Conservation (phyloP, 2,329 filamentous ascomycete genomes). For the Aspergillus transmontanensis region DNA sequence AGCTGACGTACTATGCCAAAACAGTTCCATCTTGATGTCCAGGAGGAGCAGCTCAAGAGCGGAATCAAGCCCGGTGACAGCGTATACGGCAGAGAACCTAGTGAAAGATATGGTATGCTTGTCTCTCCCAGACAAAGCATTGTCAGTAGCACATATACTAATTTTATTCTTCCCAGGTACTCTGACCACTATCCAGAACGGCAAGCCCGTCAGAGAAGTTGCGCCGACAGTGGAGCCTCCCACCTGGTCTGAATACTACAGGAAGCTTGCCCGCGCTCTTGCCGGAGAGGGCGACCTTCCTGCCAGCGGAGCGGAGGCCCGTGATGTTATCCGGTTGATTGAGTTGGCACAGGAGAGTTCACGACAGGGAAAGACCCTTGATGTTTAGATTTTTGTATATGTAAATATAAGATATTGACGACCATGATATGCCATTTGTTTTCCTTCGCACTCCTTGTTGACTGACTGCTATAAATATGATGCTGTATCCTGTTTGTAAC, state of each 20-base stretch:
- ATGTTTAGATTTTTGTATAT: conserved; percentile 26
- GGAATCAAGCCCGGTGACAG: conserved; percentile 64
- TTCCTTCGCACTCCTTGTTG: not conserved
- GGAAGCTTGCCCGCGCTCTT: conserved; percentile 55
- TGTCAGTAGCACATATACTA: not conserved
- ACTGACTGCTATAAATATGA: not conserved
- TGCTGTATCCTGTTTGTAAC: not conserved
- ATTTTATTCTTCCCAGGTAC: conserved; percentile 28
- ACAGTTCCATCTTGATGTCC: conserved; percentile 64
- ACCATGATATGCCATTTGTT: not conserved
- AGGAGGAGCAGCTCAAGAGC: conserved; percentile 72
- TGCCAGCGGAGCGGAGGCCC: conserved; percentile 56
- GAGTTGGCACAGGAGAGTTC: conserved; percentile 60
- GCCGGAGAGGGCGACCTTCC: conserved; percentile 56
- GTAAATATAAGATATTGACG: not conserved
- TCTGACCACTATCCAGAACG: conserved; percentile 60
- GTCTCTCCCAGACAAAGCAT: not conserved
- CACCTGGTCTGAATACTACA: conserved; percentile 73
- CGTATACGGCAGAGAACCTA: conserved; percentile 66
- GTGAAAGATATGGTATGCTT: conserved; percentile 56
- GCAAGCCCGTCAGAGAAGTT: conserved; percentile 52
- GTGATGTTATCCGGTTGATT: conserved; percentile 58
- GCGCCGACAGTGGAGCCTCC: conserved; percentile 63
- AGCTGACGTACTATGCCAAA: not conserved
- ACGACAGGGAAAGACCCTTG: conserved; percentile 51